Conservation (phyloP, 2,329 filamentous ascomycete species). For the Hypocrella siamensis region DNA sequence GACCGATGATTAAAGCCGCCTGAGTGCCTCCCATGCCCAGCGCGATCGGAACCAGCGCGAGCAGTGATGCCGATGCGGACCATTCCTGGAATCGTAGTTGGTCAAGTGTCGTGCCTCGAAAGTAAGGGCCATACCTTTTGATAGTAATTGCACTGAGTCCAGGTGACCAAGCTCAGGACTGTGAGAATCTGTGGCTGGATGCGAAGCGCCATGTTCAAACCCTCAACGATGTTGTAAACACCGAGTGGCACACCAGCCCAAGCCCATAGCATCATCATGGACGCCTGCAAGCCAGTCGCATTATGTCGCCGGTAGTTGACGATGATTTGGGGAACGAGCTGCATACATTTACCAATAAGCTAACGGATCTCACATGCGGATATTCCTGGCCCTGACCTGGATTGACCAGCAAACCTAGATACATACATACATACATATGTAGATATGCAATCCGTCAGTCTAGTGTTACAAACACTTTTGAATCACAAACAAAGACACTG, state of each 20-base stretch:
- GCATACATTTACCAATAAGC: not conserved
- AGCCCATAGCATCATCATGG: slow-evolving; percentile 61
- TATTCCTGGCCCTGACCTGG: slow-evolving; percentile 24
- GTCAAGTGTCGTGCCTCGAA: not conserved
- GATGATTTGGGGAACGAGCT: slow-evolving; percentile 54
- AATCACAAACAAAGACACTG: too few species aligned
- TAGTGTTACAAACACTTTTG: too few species aligned
- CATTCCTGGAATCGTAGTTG: slow-evolving; percentile 27
- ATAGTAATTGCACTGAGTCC: slow-evolving; percentile 28
- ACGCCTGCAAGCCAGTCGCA: slow-evolving; percentile 47
- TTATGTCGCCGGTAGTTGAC: slow-evolving; percentile 53
- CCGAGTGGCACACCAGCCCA: slow-evolving; percentile 53
- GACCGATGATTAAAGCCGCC: slow-evolving; percentile 39
- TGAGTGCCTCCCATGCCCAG: slow-evolving; percentile 43
- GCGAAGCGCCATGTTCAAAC: slow-evolving; percentile 24
- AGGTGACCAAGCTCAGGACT: slow-evolving; percentile 24
- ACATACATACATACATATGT: too few species aligned
- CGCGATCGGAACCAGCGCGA: slow-evolving; percentile 34
- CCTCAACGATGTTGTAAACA: slow-evolving; percentile 26
- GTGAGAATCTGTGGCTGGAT: slow-evolving; percentile 28
- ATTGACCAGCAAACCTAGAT: slow-evolving; percentile 45
- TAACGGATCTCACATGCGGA: not conserved
- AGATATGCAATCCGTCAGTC: too few species aligned
- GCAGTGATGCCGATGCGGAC: slow-evolving; percentile 29
- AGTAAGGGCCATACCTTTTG: slow-evolving; percentile 12